These are phyloP conservation scores for Ustilago trichophora DNA, from an alignment of 1,284 basidiomycete species.

Conservation along the genomic window DNA sequence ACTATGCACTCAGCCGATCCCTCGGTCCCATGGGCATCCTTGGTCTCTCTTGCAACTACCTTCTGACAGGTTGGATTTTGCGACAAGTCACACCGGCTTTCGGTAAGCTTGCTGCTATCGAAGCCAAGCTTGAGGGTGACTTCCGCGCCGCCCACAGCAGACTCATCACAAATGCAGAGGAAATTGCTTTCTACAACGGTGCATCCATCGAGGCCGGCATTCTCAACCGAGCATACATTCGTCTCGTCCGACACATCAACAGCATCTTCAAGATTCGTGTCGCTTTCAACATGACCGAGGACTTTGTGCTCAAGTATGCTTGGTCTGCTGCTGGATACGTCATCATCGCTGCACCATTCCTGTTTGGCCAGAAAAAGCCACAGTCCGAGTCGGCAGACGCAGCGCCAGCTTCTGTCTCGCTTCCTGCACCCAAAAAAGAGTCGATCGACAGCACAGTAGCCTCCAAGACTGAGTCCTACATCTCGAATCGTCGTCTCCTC, in stretches of 20 bases:
- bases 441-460: slow-evolving; percentile 69
- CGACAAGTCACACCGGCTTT: slow-evolving; percentile 89
- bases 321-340: slow-evolving; percentile 66
- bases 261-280: slow-evolving; percentile 82
- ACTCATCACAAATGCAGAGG: slow-evolving; percentile 89
- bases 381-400: slow-evolving; percentile 18
- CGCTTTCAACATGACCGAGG: slow-evolving; percentile 65
- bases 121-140: slow-evolving; percentile 84
- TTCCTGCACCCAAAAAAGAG: slow-evolving; percentile 60
- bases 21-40: slow-evolving; percentile 80
- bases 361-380: slow-evolving; percentile 52
- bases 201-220: slow-evolving; percentile 85
- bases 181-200: slow-evolving; percentile 95
- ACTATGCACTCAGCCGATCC: slow-evolving; percentile 84
- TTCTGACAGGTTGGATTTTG: slow-evolving; percentile 82
- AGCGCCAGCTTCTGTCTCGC: slow-evolving; percentile 69
- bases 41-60: slow-evolving; percentile 84
- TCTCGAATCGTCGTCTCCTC: slow-evolving; percentile 84
- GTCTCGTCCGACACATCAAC: slow-evolving; percentile 87
- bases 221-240: slow-evolving; percentile 79
- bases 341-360: slow-evolving; percentile 64
- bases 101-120: slow-evolving; percentile 86
- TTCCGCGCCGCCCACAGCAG: slow-evolving; percentile 88
- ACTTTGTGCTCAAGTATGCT: slow-evolving; percentile 66
- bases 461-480: slow-evolving; percentile 78